phyloP scores from a whole-genome alignment of 768 basidiomycete genomes.

The Cystofilobasidium capitatum region DNA sequence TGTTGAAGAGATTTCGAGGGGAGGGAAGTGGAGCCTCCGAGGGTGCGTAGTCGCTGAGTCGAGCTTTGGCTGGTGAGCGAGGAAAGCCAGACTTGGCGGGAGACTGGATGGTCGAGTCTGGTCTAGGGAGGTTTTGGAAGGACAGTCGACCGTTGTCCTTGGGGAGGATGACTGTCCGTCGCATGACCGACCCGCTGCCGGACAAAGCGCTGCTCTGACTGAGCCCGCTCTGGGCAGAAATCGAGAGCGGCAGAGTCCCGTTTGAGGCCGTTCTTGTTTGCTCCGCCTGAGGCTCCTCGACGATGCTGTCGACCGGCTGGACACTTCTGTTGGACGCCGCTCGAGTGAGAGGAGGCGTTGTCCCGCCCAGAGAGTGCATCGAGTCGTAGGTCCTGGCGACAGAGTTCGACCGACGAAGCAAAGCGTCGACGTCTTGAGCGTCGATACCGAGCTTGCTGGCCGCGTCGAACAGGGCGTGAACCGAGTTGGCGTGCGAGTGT shows the following conservation, averaged over 20 bases:
- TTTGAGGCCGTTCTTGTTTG: neutral
- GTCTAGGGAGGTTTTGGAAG: neutral
- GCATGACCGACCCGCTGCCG: conserved; percentile 1
- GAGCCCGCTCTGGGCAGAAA: conserved; percentile 9
- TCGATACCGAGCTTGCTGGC: conserved; percentile 22
- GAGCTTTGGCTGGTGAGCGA: neutral
- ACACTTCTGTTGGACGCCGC: neutral
- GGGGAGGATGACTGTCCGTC: conserved; percentile 18
- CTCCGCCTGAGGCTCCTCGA: neutral
- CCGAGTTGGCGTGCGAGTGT: conserved; percentile 8
- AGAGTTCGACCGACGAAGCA: conserved; percentile 4
- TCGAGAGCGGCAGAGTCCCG: neutral
- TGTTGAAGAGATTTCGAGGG: no score
- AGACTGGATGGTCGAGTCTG: neutral
- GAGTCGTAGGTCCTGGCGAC: conserved; percentile 6
- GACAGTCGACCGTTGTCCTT: conserved; percentile 5
- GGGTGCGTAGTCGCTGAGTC: neutral
- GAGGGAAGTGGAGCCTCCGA: no score
- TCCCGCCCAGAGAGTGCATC: neutral
- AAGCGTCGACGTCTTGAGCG: conserved; percentile 8
- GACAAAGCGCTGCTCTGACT: neutral
- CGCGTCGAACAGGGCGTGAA: conserved; percentile 9
- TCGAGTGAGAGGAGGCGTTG: conserved; percentile 2
- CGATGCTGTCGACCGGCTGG: neutral
- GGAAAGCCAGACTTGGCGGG: neutral